Evolutionary conservation across 225 moss, liverwort and hornwort genomes (phyloP), one percentile per base, ranked within the genome.

Genomic region (Pseudoscleropodium purum): DNA sequence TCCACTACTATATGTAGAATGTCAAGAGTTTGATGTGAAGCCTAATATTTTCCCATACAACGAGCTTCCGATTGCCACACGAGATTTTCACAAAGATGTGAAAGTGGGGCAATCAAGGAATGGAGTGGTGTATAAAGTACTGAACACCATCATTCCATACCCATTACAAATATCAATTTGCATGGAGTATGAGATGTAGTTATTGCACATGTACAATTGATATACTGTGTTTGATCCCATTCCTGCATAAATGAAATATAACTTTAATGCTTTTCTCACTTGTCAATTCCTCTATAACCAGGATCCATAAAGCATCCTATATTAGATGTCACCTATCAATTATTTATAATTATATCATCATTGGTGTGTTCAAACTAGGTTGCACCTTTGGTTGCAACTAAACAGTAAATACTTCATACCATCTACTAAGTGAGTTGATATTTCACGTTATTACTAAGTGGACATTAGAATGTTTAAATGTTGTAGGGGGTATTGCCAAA

Each of bases 91-190:
- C 1, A 0, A 1, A 11, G 19, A 49, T 49, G 31, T 19, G 75
- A 18, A 11, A 19, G 19, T 49, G 31, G 31, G 7, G 2, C 0
- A 10, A 0, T 2, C 18, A 10, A 0, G 0, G 2, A 6, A 0
- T 10, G 74, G 10, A 47, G 3, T 0, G 1, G 1, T 75, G 19
- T 75, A 47, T 18, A 75, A 31, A 31, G 75, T 75, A 47, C 4
- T 19, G 6, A 75, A 18, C 47, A 75, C 31, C 11, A 47, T 2
- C 31, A 31, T 75, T 31, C 31, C 19, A 49, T 74, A 10, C 3
- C 45, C 11, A 30, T 30, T 18, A 4, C 31, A 31, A 31, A 16
- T 75, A 6, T 47, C 0, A 18, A 75, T 47, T 47, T 47, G 7
- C 31, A 12, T 51, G 31, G 2, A 51, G 11, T 51, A 33, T 1